phyloP scores from a whole-genome alignment of 108 stramenopile species.

The Hondaea fermentalgiana region DNA sequence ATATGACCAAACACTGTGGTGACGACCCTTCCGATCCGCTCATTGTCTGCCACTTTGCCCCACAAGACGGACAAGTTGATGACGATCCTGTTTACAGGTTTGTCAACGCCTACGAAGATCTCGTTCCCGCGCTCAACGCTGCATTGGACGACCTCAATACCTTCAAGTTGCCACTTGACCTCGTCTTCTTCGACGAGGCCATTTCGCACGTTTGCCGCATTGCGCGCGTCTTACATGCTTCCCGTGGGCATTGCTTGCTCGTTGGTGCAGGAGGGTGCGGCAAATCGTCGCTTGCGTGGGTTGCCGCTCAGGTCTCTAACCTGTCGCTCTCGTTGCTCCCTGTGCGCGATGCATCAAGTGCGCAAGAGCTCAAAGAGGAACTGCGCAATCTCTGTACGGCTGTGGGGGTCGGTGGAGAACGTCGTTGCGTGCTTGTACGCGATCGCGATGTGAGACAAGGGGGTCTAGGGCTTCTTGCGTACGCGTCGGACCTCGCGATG shows the following conservation, averaged over 20 bases:
- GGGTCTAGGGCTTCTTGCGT: constrained; percentile 43
- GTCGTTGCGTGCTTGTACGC: too few relatives aligned
- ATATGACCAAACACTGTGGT: constrained; percentile 48
- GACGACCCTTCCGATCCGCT: constrained; percentile 58
- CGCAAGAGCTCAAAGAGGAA: constrained; percentile 69
- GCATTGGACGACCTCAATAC: constrained; percentile 62
- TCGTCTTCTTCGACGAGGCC: constrained; percentile 65
- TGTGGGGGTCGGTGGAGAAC: constrained; percentile 66
- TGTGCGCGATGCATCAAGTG: constrained; percentile 56
- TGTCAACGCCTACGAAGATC: constrained; percentile 30
- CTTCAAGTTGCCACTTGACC: constrained; percentile 55
- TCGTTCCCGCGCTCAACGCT: constrained; percentile 37
- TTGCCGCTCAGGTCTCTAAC: constrained; percentile 63
- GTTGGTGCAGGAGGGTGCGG: constrained; percentile 64
- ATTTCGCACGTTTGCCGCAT: constrained; percentile 61
- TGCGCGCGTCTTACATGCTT: constrained; percentile 55
- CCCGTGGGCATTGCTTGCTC: constrained; percentile 58
- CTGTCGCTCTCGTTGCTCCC: constrained; percentile 58
- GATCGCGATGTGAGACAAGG: constrained; percentile 42
- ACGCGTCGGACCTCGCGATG: too few relatives aligned
- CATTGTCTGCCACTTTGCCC: constrained; percentile 61
- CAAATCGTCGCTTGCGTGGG: constrained; percentile 55
- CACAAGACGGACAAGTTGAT: constrained; percentile 35
- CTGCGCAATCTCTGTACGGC: constrained; percentile 64
- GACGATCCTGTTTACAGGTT: constrained; percentile 46